Percentiles rank a stretch among this genome's conserved stretches.
These are phyloP conservation scores for Suillus weaverae DNA, from an alignment of 768 basidiomycete genomes.

Conservation along the genomic window DNA sequence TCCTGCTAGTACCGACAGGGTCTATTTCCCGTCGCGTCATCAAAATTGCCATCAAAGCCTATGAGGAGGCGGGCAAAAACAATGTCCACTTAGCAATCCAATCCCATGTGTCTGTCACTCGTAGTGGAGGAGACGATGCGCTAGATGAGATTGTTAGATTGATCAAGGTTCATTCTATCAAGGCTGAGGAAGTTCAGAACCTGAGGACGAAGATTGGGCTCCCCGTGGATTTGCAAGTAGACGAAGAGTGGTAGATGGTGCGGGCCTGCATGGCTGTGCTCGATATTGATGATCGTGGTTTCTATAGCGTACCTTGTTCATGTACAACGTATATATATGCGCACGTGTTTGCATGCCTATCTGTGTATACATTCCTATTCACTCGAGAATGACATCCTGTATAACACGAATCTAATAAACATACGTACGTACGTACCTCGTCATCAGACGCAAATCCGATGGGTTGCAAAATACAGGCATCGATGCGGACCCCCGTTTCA, in stretches of 20 bases:
- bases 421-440: too few relatives aligned
- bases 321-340: neutral
- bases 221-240: neutral
- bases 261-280: neutral
- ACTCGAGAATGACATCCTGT: too few relatives aligned
- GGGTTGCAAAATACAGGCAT: too few relatives aligned
- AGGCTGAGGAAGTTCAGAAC: slow-evolving; percentile 2
- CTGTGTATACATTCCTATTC: too few relatives aligned
- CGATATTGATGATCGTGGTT: neutral
- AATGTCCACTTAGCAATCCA: slow-evolving; percentile 6
- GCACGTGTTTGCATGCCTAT: neutral
- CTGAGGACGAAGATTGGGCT: slow-evolving; percentile 7
- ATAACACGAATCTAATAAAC: too few relatives aligned
- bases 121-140: slow-evolving; percentile 4
- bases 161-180: slow-evolving; percentile 7
- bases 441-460: too few relatives aligned
- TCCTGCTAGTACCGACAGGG: slow-evolving; percentile 13
- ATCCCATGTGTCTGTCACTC: neutral
- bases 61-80: slow-evolving; percentile 3
- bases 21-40: slow-evolving; percentile 6
- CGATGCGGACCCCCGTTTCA: too few relatives aligned
- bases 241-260: slow-evolving; percentile 1
- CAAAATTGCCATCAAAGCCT: slow-evolving; percentile 7
- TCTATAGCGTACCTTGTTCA: neutral
- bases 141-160: slow-evolving; percentile 8